Evolutionary conservation across 352 stramenopile species (phyloP), one percentile per base, ranked within the genome.

Genomic region (Phytophthora niederhauseri): DNA sequence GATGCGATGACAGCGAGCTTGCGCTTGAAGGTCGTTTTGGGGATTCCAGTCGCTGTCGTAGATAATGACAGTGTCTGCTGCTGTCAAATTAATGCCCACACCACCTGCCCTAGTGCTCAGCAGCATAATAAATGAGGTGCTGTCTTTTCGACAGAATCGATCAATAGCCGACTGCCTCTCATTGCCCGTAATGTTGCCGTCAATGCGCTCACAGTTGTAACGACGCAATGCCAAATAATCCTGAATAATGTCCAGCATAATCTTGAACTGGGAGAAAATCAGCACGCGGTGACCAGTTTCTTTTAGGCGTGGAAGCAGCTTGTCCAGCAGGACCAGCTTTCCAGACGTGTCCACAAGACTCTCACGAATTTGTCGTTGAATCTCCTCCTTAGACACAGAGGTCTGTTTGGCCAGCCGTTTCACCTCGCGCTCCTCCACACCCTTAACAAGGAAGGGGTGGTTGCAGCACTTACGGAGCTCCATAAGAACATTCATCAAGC

Each of bases 201-300:
- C 98, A 64, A 99, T 99, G 12, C 98, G 90, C 68, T 99, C 97
- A 82, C 90, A 99, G 48, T 92, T 90, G 72, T 99, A 99, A 31
- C 82, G 68, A 20, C 97, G 90, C 31, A 94, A 68, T 9, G 84
- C 71, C 19, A 99, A 73, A 77, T 99, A 99, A 64, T 99, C 98
- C 74, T 99, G 97, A 20, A 99, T 72, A 45, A 99, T 98, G 76
- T 99, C 96, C 53, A 99, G 84, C 98, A 99, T 99, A 49, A 99
- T 99, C 76, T 98, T 99, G 77, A 98, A 97, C 80, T 99, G 98
- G 6, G 93, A 99, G 76, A 99, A 99, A 19, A 99, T 94, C 9
- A 99, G 77, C 26, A 99, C 94, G 17, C 97, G 89, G 66, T 99
- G 98, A 3, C 96, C 96, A 49, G 99, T 97, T 63, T 92, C 85